Percentiles rank a stretch among this genome's conserved stretches.
Conservation (phyloP, 2,329 filamentous ascomycete genomes). For the Aspergillus sp. region DNA sequence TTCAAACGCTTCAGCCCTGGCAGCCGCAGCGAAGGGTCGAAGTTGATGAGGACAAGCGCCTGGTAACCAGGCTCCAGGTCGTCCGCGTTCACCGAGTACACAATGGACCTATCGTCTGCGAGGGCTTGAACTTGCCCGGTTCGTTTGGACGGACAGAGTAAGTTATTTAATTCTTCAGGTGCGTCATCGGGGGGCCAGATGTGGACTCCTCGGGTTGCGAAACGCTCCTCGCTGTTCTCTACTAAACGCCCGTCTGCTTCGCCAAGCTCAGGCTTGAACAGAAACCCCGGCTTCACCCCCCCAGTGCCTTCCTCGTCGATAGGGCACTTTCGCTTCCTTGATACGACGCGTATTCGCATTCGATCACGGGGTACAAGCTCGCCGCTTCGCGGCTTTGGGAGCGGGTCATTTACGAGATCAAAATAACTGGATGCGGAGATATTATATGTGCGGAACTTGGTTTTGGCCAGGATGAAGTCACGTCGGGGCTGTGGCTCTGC, state of each 20-base stretch:
- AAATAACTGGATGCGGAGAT: constrained; percentile 42
- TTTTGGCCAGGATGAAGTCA: constrained; percentile 47
- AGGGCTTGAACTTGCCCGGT: constrained; percentile 34
- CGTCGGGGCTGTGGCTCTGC: constrained; percentile 23
- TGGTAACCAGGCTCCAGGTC: constrained; percentile 23
- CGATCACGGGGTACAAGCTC: constrained; percentile 35
- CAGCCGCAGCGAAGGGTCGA: constrained; percentile 38
- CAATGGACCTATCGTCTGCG: constrained; percentile 41
- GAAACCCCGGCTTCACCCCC: constrained; percentile 21
- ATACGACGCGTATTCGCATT: constrained; percentile 43
- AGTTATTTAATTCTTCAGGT: constrained; percentile 35
- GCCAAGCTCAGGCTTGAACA: constrained; percentile 31
- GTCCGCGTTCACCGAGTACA: constrained; percentile 38
- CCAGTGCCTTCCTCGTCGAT: constrained; percentile 34
- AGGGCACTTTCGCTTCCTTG: constrained; percentile 42
- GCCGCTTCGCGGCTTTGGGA: constrained; percentile 18
- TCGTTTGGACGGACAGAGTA: constrained; percentile 41
- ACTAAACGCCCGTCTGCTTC: constrained; percentile 27
- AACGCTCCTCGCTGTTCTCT: constrained; percentile 40
- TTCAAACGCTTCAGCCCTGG: constrained; percentile 20
- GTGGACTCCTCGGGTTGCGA: constrained; percentile 37
- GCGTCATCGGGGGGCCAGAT: constrained; percentile 45
- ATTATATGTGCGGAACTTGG: constrained; percentile 45
- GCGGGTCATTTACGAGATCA: constrained; percentile 45
- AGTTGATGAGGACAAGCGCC: constrained; percentile 40